Percentiles rank a stretch among this genome's conserved stretches.
Evolutionary conservation across 2,329 filamentous ascomycete genomes (phyloP).

Genomic region (Ophiostoma populinum): DNA sequence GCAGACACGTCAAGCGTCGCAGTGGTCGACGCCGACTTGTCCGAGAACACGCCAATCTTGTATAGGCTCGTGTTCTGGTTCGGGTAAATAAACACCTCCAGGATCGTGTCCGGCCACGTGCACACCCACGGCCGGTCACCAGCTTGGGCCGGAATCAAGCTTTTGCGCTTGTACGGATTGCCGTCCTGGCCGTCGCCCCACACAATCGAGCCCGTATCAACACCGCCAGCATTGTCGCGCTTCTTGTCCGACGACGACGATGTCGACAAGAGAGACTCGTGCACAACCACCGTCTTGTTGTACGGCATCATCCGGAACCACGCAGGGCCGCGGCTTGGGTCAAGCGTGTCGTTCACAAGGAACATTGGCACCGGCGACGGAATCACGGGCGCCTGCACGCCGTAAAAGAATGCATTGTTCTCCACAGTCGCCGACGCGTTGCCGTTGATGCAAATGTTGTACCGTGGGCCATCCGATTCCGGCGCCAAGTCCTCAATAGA

Average conservation of each 20-base stretch:
- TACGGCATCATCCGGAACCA: constrained; percentile 33
- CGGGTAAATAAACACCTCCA: constrained; percentile 41
- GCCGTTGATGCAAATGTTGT: constrained; percentile 23
- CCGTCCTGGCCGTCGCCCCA: background rate
- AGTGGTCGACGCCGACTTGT: constrained; percentile 2
- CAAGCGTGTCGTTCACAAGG: constrained; percentile 35
- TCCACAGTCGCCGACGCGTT: constrained; percentile 21
- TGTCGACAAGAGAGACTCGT: constrained; percentile 22
- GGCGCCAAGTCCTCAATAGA: constrained; percentile 19
- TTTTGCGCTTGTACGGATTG: constrained; percentile 20
- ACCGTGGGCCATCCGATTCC: constrained; percentile 17
- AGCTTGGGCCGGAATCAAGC: constrained; percentile 17
- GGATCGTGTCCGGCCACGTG: constrained; percentile 35
- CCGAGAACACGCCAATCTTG: constrained; percentile 7
- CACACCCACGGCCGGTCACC: constrained; percentile 43
- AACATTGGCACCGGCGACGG: constrained; percentile 21
- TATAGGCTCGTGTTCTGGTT: constrained; percentile 29
- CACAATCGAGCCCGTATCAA: background rate
- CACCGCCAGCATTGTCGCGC: background rate
- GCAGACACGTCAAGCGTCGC: background rate
- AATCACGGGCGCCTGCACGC: constrained; percentile 34
- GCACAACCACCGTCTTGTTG: constrained; percentile 38
- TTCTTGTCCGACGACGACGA: constrained; percentile 13
- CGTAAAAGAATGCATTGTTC: constrained; percentile 28
- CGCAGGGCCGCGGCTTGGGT: constrained; percentile 31